phyloP scores from a whole-genome alignment of 148 eudicot species.

The Simmondsia chinensis region DNA sequence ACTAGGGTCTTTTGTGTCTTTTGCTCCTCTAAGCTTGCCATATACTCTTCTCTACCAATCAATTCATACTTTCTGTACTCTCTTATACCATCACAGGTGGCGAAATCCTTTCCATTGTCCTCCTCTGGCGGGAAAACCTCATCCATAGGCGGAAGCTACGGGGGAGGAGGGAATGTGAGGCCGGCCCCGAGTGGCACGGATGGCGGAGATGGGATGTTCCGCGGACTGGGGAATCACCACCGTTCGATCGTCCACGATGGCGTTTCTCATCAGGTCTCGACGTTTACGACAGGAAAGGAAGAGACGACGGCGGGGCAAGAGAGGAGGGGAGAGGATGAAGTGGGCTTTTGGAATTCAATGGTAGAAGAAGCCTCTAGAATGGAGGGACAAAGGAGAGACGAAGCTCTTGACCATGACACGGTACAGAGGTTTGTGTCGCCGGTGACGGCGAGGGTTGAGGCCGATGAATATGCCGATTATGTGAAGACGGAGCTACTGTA shows the following conservation, averaged over 20 bases:
- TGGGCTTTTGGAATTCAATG: slow-evolving; percentile 40
- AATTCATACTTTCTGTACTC: too few species aligned
- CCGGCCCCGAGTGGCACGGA: slow-evolving; percentile 51
- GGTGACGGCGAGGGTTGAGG: slow-evolving; percentile 44
- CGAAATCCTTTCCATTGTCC: slow-evolving; percentile 6
- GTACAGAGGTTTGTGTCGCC: slow-evolving; percentile 66
- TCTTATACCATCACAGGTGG: slow-evolving; percentile 12
- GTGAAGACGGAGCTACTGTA: slow-evolving; percentile 50
- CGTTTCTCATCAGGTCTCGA: slow-evolving; percentile 1
- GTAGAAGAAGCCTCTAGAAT: slow-evolving; percentile 62
- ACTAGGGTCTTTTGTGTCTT: too few species aligned
- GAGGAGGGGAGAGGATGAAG: slow-evolving; percentile 27
- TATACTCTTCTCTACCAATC: too few species aligned
- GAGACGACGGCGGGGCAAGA: slow-evolving; percentile 30
- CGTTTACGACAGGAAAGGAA: slow-evolving; percentile 13
- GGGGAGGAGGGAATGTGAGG: slow-evolving; percentile 54
- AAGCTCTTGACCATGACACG: slow-evolving; percentile 41
- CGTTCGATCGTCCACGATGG: slow-evolving; percentile 33
- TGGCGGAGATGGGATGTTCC: slow-evolving; percentile 47
- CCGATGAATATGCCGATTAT: slow-evolving; percentile 37
- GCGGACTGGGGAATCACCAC: slow-evolving; percentile 12
- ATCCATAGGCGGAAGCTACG: slow-evolving; percentile 44
- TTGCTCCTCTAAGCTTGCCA: too few species aligned
- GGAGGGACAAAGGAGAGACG: slow-evolving; percentile 33
- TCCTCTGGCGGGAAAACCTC: slow-evolving; percentile 30